A percentile compares a stretch with the other conserved stretches of the same genome.
These are phyloP conservation scores for Phytophthora gonapodyides DNA, from an alignment of 352 stramenopile genomes.

Conservation along the genomic window DNA sequence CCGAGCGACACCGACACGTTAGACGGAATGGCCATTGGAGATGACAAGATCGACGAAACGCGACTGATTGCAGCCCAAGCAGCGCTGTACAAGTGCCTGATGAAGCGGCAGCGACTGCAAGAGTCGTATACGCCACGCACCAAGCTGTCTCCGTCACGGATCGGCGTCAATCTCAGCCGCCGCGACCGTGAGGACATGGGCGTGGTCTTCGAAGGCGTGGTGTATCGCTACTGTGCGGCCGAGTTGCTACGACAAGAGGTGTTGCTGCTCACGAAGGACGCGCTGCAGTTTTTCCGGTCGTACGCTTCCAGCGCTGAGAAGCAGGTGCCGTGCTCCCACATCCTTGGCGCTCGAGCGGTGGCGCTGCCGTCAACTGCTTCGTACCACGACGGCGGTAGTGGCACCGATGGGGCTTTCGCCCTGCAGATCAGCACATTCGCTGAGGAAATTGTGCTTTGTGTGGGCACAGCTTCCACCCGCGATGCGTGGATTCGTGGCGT, in stretches of 20 bases:
- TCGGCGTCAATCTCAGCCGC: slow-evolving; percentile 72
- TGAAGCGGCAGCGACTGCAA: slow-evolving; percentile 54
- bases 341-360: slow-evolving; percentile 58
- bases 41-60: slow-evolving; percentile 21
- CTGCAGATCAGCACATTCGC: slow-evolving; percentile 76
- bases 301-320: slow-evolving; percentile 65
- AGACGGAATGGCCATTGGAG: slow-evolving; percentile 11
- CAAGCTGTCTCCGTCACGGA: slow-evolving; percentile 50
- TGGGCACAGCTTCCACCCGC: slow-evolving; percentile 59
- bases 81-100: slow-evolving; percentile 65
- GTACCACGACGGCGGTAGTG: slow-evolving; percentile 13
- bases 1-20: slow-evolving; percentile 30
- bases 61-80: slow-evolving; percentile 49
- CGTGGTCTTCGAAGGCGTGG: slow-evolving; percentile 67
- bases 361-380: slow-evolving; percentile 30
- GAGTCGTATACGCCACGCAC: slow-evolving; percentile 41
- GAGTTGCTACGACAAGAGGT: slow-evolving; percentile 76
- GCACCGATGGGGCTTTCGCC: slow-evolving; percentile 44
- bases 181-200: slow-evolving; percentile 59
- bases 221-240: slow-evolving; percentile 71
- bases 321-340: slow-evolving; percentile 40
- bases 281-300: slow-evolving; percentile 71
- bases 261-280: slow-evolving; percentile 59
- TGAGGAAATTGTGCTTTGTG: slow-evolving; percentile 77
- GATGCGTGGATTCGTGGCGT: slow-evolving; percentile 71